Evolutionary conservation across 2,329 filamentous ascomycete genomes (phyloP).

Genomic region (Alternaria arborescens): DNA sequence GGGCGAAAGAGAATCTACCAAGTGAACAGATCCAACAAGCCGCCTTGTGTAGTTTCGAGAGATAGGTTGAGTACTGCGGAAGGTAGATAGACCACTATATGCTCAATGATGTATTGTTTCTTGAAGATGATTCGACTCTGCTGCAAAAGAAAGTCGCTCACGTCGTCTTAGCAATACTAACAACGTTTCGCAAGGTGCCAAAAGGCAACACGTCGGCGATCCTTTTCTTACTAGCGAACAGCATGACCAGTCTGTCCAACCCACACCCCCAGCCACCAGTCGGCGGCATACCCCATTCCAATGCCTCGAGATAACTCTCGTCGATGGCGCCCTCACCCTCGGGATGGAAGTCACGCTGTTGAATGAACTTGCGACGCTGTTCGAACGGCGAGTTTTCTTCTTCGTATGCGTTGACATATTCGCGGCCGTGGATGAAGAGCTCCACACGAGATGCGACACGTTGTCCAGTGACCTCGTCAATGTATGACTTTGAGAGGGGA

Average conservation of each 20-base stretch:
- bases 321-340: constrained; percentile 63
- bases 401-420: constrained; percentile 96
- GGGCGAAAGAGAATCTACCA: too few relatives aligned
- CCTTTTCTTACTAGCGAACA: constrained; percentile 78
- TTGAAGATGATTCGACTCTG: background rate
- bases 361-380: constrained; percentile 82
- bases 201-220: constrained; percentile 91
- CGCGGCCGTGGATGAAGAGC: constrained; percentile 80
- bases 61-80: background rate
- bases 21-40: too few relatives aligned
- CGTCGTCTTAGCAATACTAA: constrained; percentile 47
- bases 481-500: constrained; percentile 87
- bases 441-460: constrained; percentile 82
- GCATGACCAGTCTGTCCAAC: constrained; percentile 89
- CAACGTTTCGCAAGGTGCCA: constrained; percentile 76
- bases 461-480: constrained; percentile 72
- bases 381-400: constrained; percentile 94
- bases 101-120: background rate
- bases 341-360: constrained; percentile 58
- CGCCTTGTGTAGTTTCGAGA: background rate
- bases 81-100: background rate
- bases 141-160: constrained; percentile 1
- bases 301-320: constrained; percentile 81
- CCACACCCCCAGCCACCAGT: constrained; percentile 98
- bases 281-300: constrained; percentile 91